Percentiles rank a stretch among this genome's conserved stretches.
Conservation (phyloP, 257 asterid species). For the Eucommia ulmoides region DNA sequence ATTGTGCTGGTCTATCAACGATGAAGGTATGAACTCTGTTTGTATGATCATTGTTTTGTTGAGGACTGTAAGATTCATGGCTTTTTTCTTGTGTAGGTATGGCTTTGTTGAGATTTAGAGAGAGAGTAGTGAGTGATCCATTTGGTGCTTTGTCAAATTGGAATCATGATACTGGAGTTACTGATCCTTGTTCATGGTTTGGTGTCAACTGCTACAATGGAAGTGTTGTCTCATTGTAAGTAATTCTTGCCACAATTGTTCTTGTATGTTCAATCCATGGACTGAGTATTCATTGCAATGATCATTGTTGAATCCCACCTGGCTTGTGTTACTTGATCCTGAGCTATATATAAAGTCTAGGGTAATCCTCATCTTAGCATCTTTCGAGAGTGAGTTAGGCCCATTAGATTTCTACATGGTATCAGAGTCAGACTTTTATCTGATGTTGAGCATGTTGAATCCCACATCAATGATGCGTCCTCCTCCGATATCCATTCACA, state of each 20-base stretch:
- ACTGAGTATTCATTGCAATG: neutral
- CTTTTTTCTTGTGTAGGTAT: conserved; percentile 30
- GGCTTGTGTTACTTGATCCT: neutral
- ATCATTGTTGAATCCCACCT: neutral
- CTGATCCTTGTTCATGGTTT: conserved; percentile 64
- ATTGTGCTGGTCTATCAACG: conserved; percentile 27
- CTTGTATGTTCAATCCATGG: too few relatives aligned
- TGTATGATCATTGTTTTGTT: neutral
- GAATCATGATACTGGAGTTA: conserved; percentile 45
- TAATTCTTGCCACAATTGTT: conserved; percentile 5
- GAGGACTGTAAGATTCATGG: neutral
- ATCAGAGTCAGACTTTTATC: too few relatives aligned
- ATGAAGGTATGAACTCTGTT: conserved; percentile 51
- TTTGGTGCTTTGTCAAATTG: conserved; percentile 51
- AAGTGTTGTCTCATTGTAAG: conserved; percentile 62
- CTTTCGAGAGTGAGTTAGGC: neutral
- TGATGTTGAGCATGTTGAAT: too few relatives aligned
- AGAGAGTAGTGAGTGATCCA: conserved; percentile 46
- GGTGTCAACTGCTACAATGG: conserved; percentile 66
- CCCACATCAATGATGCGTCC: too few relatives aligned
- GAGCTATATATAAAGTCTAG: neutral
- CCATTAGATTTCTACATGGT: neutral
- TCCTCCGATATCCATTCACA: too few relatives aligned
- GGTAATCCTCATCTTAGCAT: neutral
- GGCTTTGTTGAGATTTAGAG: conserved; percentile 55